Evolutionary conservation across 768 basidiomycete species (phyloP), one percentile per base, ranked within the genome.

Genomic region (Suillus variegatus): DNA sequence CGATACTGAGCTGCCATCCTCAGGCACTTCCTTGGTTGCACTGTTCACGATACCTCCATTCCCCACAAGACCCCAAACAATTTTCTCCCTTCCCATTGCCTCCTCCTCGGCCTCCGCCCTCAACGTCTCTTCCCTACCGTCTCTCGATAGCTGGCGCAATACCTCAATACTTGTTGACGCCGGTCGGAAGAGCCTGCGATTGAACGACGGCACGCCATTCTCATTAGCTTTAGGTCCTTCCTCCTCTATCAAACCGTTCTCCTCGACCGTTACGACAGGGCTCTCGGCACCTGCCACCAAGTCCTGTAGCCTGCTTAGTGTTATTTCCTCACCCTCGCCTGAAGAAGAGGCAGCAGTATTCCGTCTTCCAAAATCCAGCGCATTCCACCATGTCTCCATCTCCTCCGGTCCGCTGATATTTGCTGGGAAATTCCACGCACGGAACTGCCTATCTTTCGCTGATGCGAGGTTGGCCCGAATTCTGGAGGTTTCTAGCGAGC

Each of bases 371-470:
- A 72, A 81, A 63, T 79, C 66, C 28, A 79, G 69, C 6, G 61
- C 69, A 8, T 73, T 69, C 80, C 76, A 81, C 41, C 61, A 51
- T 63, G 64, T 67, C 71, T 68, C 71, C 77, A 74, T 78, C 69
- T 68, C 70, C 61, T 67, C 72, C 41, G 64, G 47, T 32, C 55
- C 66, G 18, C 66, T 68, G 12, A 88, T 76, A 0, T 84, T 85
- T 0, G 82, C 75, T 0, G 90, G 90, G 52, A 89, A 76, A 40
- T 70, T 77, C 60, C 80, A 79, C 7, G 79, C 79, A 12, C 80
- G 79, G 68, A 80, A 81, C 65, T 88, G 83, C 47, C 87, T 81
- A 3, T 73, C 75, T 63, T 74, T 76, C 10, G 79, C 75, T 1
- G 20, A 71, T 2, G 69, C 69, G 35, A 85, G 74, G 41, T 75